Evolutionary conservation across 164 flowering plant genomes (phyloP).

Genomic region (Dillenia turbinata): DNA sequence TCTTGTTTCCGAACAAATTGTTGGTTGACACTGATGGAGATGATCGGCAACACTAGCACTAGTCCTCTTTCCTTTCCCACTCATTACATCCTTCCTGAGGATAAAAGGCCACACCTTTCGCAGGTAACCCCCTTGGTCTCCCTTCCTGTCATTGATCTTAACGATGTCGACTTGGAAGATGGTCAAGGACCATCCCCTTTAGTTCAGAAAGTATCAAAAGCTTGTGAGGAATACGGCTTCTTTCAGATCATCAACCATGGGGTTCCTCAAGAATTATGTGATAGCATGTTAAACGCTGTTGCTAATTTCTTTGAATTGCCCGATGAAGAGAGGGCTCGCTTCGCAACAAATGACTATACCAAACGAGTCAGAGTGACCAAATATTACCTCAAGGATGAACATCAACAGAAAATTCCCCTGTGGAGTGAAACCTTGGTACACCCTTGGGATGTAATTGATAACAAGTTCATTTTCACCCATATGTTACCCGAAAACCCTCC

Average conservation of each 20-base stretch:
- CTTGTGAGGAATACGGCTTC: constrained; percentile 28
- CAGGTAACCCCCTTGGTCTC: too few species aligned
- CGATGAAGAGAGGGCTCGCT: constrained; percentile 7
- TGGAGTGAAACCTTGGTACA: constrained; percentile 23
- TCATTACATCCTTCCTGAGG: neutral
- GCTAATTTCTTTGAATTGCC: constrained; percentile 17
- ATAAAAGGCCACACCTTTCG: constrained; percentile 1
- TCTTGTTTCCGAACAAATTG: too few species aligned
- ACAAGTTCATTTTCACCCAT: constrained; percentile 4
- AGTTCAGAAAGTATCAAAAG: constrained; percentile 14
- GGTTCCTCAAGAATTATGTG: constrained; percentile 16
- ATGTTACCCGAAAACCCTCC: constrained; percentile 2
- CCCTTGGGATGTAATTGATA: constrained; percentile 11
- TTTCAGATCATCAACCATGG: constrained; percentile 32
- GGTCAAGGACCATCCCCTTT: neutral
- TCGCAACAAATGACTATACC: constrained; percentile 4
- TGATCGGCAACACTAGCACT: neutral
- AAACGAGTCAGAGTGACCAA: constrained; percentile 8
- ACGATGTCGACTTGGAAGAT: neutral
- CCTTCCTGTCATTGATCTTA: too few species aligned
- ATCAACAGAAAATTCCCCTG: constrained; percentile 12
- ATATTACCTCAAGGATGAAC: constrained; percentile 9
- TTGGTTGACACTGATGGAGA: too few species aligned
- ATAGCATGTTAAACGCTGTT: constrained; percentile 7
- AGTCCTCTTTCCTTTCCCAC: neutral